These are phyloP conservation scores for Grammothele lineata DNA, from an alignment of 768 basidiomycete species.

Conservation along the genomic window DNA sequence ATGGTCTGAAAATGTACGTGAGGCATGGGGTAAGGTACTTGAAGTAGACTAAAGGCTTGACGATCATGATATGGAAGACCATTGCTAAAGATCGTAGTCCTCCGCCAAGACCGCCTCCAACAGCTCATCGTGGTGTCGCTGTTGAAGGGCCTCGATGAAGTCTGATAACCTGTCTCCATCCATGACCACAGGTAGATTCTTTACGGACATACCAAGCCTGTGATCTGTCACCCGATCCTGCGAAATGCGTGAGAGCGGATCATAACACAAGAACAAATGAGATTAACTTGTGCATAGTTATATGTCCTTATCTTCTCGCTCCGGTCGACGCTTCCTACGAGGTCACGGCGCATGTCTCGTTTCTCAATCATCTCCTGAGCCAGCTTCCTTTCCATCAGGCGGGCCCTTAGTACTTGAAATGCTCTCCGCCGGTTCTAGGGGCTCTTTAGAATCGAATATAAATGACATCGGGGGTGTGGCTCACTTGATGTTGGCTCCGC, in stretches of 20 bases:
- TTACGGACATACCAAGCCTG: slow-evolving; percentile 72
- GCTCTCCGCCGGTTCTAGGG: slow-evolving; percentile 86
- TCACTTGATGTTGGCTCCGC: slow-evolving; percentile 85
- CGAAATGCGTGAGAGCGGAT: not conserved
- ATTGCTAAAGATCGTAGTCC: too few relatives aligned
- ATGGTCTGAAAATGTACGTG: too few relatives aligned
- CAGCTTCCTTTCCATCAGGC: slow-evolving; percentile 80
- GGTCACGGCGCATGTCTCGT: slow-evolving; percentile 62
- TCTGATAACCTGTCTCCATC: slow-evolving; percentile 60
- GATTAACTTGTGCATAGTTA: slow-evolving; percentile 80
- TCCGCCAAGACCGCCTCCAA: slow-evolving; percentile 21
- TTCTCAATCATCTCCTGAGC: slow-evolving; percentile 64
- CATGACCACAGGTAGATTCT: slow-evolving; percentile 59
- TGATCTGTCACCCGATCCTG: slow-evolving; percentile 95
- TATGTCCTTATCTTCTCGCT: slow-evolving; percentile 97
- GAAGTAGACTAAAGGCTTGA: too few relatives aligned
- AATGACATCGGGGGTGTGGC: not conserved
- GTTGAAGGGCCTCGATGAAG: slow-evolving; percentile 54
- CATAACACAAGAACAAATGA: not conserved
- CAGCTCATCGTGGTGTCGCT: slow-evolving; percentile 25
- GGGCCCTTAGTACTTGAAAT: slow-evolving; percentile 82
- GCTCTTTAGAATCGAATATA: not conserved
- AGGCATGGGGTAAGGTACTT: too few relatives aligned
- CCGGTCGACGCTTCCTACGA: slow-evolving; percentile 79
- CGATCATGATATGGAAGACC: too few relatives aligned